Percentiles rank a stretch among this genome's conserved stretches.
Conservation (phyloP, 805 yeast species). For the Ogataea zsoltii region DNA sequence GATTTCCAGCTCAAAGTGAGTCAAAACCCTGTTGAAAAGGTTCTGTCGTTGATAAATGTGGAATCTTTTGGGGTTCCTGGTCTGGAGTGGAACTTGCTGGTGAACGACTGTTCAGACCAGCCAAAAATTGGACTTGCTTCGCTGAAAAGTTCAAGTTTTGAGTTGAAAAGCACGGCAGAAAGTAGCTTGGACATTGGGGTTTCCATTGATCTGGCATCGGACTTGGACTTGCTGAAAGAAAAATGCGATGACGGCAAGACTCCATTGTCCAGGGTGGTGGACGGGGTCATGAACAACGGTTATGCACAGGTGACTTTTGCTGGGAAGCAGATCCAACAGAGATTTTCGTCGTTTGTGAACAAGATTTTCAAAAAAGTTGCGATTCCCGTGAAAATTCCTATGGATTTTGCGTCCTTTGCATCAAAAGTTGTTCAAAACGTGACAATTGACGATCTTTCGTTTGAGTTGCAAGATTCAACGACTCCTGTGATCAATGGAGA, state of each 20-base stretch:
- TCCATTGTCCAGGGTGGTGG: constrained; percentile 21
- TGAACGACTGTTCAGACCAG: constrained; percentile 38
- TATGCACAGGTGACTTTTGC: constrained; percentile 11
- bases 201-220: constrained; percentile 11
- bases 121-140: constrained; percentile 33
- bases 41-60: constrained; percentile 10
- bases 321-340: constrained; percentile 12
- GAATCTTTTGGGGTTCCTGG: constrained; percentile 33
- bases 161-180: constrained; percentile 1
- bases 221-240: constrained; percentile 9
- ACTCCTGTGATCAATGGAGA: constrained; percentile 41
- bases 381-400: constrained; percentile 19
- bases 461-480: constrained; percentile 37
- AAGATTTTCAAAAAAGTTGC: constrained; percentile 15
- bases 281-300: constrained; percentile 10
- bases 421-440: constrained; percentile 35
- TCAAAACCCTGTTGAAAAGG: constrained; percentile 18
- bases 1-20: constrained; percentile 18
- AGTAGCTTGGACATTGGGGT: constrained; percentile 15
- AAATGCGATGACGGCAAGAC: constrained; percentile 14
- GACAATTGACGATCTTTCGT: constrained; percentile 37
- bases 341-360: constrained; percentile 11
- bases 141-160: constrained; percentile 17
- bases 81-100: constrained; percentile 37
- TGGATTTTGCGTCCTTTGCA: constrained; percentile 15